Conservation (phyloP, 305 asterid genomes). For the Fraxinus albicans region DNA sequence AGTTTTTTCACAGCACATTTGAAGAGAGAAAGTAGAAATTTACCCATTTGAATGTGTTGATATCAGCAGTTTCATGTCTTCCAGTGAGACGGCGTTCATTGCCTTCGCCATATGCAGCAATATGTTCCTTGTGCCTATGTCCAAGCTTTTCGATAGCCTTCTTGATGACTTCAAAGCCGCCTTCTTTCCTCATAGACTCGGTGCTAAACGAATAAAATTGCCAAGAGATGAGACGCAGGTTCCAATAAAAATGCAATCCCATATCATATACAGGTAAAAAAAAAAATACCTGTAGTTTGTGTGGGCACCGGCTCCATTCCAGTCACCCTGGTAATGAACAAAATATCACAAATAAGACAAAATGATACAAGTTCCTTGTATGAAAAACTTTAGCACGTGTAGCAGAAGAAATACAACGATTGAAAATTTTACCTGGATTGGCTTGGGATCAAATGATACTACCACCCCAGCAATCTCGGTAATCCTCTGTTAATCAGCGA, state of each 20-base stretch:
- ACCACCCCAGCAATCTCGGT: slow-evolving; percentile 50
- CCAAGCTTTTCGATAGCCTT: slow-evolving; percentile 34
- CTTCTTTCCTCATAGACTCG: slow-evolving; percentile 33
- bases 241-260: background rate
- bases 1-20: background rate
- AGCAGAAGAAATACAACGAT: background rate
- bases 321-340: slow-evolving; percentile 35
- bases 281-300: slow-evolving; percentile 42
- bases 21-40: background rate
- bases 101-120: slow-evolving; percentile 45
- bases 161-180: slow-evolving; percentile 39
- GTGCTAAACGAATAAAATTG: slow-evolving; percentile 27
- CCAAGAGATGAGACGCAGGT: background rate
- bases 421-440: slow-evolving; percentile 30
- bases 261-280: background rate
- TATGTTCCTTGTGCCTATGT: slow-evolving; percentile 35
- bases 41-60: slow-evolving; percentile 33
- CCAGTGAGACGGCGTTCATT: slow-evolving; percentile 44
- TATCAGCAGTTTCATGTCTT: slow-evolving; percentile 37
- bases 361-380: background rate
- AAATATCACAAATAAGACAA: background rate
- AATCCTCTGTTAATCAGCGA: slow-evolving; percentile 36
- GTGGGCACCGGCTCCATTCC: slow-evolving; percentile 58
- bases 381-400: background rate
- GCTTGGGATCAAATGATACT: slow-evolving; percentile 51